phyloP scores from a whole-genome alignment of 2,329 filamentous ascomycete species.

The Juglanconis oblonga region DNA sequence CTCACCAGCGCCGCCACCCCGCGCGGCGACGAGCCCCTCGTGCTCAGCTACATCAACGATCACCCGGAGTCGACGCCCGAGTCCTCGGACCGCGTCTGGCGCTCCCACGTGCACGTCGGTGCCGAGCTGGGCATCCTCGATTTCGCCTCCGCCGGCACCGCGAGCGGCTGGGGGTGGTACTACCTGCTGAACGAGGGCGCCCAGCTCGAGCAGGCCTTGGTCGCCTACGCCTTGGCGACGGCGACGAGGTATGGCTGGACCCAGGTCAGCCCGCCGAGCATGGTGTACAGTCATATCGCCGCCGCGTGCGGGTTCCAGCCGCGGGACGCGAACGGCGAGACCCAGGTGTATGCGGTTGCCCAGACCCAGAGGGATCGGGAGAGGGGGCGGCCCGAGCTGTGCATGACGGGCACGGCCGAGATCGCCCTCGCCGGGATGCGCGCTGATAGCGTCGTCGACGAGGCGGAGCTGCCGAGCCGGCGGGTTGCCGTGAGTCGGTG shows the following conservation, averaged over 20 bases:
- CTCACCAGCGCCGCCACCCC: constrained; percentile 77
- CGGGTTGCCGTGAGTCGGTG: constrained; percentile 84
- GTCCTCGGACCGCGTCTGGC: constrained; percentile 48
- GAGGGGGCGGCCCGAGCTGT: constrained; percentile 64
- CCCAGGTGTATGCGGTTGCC: constrained; percentile 82
- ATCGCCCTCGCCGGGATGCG: constrained; percentile 92
- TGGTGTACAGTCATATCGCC: constrained; percentile 90
- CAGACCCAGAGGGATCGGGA: constrained; percentile 62
- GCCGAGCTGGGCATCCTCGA: constrained; percentile 84
- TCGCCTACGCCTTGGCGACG: constrained; percentile 78
- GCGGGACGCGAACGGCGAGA: constrained; percentile 83
- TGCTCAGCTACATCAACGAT: constrained; percentile 78
- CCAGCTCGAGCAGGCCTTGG: constrained; percentile 87
- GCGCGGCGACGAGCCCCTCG: constrained; percentile 58
- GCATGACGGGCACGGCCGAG: constrained; percentile 85
- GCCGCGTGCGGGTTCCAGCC: constrained; percentile 93
- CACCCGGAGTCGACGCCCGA: constrained; percentile 43
- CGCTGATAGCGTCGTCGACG: constrained; percentile 67
- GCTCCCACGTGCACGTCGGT: constrained; percentile 84
- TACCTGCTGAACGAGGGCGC: constrained; percentile 90
- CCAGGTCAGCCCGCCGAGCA: constrained; percentile 77
- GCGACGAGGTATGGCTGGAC: constrained; percentile 72
- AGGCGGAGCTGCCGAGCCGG: constrained; percentile 68
- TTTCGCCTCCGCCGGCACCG: constrained; percentile 76
- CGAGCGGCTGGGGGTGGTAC: constrained; percentile 97